Percentiles rank a stretch among this genome's conserved stretches.
Conservation (phyloP, 2,329 filamentous ascomycete species). For the Colletotrichum sp. region DNA sequence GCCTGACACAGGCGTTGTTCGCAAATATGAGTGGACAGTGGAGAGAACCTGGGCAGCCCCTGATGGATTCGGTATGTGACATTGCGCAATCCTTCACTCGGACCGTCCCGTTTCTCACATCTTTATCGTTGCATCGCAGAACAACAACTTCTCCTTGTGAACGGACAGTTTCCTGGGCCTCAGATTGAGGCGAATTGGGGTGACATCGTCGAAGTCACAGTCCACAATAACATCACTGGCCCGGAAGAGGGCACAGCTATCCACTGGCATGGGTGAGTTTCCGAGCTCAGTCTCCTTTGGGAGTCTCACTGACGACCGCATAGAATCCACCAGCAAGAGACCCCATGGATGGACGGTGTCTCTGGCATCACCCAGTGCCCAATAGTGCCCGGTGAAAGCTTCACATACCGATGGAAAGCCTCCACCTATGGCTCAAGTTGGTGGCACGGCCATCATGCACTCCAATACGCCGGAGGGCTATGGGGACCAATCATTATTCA, state of each 20-base stretch:
- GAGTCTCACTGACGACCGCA: not conserved
- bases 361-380: slow-evolving; percentile 53
- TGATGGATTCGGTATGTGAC: slow-evolving; percentile 10
- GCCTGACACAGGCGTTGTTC: slow-evolving; percentile 10
- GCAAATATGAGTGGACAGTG: slow-evolving; percentile 16
- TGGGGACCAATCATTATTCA: slow-evolving; percentile 64
- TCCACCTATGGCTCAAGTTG: slow-evolving; percentile 59
- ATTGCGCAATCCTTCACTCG: not conserved
- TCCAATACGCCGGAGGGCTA: slow-evolving; percentile 57
- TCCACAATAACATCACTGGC: slow-evolving; percentile 17
- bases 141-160: slow-evolving; percentile 1
- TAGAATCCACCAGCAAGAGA: slow-evolving; percentile 12
- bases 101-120: not conserved
- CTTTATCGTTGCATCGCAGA: not conserved
- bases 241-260: slow-evolving; percentile 19
- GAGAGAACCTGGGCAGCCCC: not conserved
- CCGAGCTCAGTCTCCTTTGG: too few species aligned
- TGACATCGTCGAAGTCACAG: slow-evolving; percentile 1
- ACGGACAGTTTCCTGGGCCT: slow-evolving; percentile 10
- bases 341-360: slow-evolving; percentile 55
- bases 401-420: slow-evolving; percentile 62
- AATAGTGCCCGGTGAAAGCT: slow-evolving; percentile 53
- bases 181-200: slow-evolving; percentile 19
- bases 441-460: slow-evolving; percentile 65
- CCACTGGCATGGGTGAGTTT: slow-evolving; percentile 17